These are phyloP conservation scores for Inga oerstediana DNA, from an alignment of 306 rosid genomes.

Conservation along the genomic window DNA sequence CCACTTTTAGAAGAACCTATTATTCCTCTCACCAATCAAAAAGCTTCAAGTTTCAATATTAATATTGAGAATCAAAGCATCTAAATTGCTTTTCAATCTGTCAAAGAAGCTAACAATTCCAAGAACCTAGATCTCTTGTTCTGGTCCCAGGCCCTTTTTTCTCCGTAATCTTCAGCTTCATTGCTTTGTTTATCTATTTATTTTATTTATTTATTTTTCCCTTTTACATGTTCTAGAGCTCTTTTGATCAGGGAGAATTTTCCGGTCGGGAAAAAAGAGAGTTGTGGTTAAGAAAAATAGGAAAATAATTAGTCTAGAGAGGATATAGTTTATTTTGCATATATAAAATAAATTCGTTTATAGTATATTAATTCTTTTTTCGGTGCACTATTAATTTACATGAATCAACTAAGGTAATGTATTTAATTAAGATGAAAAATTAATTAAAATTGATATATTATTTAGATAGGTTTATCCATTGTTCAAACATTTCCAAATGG, in stretches of 20 bases:
- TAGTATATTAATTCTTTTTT: too few species aligned
- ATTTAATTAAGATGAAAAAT: too few species aligned
- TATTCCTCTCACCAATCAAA: background rate
- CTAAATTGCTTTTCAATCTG: conserved; percentile 11
- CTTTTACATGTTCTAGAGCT: background rate
- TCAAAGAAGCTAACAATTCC: background rate
- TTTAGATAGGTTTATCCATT: too few species aligned
- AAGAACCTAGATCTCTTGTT: background rate
- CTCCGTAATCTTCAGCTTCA: background rate
- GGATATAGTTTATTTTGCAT: background rate
- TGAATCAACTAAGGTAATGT: too few species aligned
- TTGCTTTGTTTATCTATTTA: background rate
- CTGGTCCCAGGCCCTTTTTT: background rate
- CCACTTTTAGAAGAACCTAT: background rate
- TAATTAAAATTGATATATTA: too few species aligned
- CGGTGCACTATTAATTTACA: too few species aligned
- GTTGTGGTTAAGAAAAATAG: background rate
- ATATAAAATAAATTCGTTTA: too few species aligned
- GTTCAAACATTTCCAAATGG: too few species aligned
- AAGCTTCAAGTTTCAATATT: background rate
- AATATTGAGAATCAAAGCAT: background rate
- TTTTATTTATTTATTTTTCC: background rate
- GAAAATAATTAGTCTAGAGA: background rate
- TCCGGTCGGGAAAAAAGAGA: background rate
- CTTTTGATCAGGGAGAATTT: background rate